phyloP scores from a whole-genome alignment of 495 filamentous ascomycete species.

The Annulohypoxylon bovei region DNA sequence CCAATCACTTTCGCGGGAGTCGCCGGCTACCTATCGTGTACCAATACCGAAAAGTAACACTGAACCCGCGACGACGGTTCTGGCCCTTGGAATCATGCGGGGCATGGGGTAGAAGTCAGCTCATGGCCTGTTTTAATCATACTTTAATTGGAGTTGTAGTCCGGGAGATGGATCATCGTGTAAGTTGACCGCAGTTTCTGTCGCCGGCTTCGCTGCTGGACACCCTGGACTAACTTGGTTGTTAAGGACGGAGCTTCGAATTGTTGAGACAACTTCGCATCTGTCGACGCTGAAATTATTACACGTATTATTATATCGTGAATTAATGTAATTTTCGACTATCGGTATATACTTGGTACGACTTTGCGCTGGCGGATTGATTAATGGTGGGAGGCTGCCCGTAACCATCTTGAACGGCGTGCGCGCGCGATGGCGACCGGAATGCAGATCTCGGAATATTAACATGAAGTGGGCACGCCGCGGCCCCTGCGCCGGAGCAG shows the following conservation, averaged over 20 bases:
- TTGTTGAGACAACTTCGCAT: not conserved
- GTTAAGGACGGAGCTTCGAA: not conserved
- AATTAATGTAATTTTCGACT: not conserved
- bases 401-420: not conserved
- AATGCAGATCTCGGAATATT: not conserved
- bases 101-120: not conserved
- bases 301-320: not conserved
- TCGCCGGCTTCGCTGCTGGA: not conserved
- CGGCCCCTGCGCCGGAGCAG: not conserved
- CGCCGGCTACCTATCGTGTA: slow-evolving; percentile 35
- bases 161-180: not conserved
- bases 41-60: slow-evolving; percentile 2
- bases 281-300: not conserved
- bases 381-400: not conserved
- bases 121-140: not conserved
- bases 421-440: not conserved
- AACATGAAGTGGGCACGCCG: not conserved
- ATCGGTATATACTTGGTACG: not conserved
- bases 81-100: slow-evolving; percentile 12
- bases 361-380: not conserved
- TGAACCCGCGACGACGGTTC: slow-evolving; percentile 16
- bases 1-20: slow-evolving; percentile 31
- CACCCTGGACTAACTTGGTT: not conserved
- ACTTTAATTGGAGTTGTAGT: not conserved
- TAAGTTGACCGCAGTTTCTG: not conserved